Evolutionary conservation across 352 stramenopile genomes (phyloP).

Genomic region (Globisporangium nagaii): DNA sequence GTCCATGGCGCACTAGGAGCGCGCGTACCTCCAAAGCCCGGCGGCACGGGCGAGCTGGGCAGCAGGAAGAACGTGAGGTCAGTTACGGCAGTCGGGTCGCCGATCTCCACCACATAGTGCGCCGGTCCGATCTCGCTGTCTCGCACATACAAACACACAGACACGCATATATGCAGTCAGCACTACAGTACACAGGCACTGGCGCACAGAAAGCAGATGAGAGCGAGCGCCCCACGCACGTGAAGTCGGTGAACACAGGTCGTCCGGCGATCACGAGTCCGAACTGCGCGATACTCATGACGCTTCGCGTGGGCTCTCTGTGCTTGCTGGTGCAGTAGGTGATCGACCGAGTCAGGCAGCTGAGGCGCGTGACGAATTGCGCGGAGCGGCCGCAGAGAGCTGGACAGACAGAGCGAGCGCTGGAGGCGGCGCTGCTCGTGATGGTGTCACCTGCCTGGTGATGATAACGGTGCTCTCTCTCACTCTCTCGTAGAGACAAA

Average conservation of each 20-base stretch:
- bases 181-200: conserved; percentile 14
- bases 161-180: neutral
- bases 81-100: conserved; percentile 47
- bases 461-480: too few species aligned
- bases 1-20: too few species aligned
- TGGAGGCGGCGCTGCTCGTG: too few species aligned
- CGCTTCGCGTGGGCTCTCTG: too few species aligned
- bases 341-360: too few species aligned
- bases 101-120: conserved; percentile 62
- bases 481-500: too few species aligned
- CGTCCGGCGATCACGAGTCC: conserved; percentile 62
- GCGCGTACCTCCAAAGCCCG: conserved; percentile 39
- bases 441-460: too few species aligned
- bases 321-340: too few species aligned
- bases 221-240: neutral
- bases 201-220: conserved; percentile 1
- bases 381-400: too few species aligned
- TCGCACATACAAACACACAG: neutral
- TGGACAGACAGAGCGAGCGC: too few species aligned
- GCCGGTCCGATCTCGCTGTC: conserved; percentile 51
- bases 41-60: conserved; percentile 50
- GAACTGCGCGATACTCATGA: conserved; percentile 62
- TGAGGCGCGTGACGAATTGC: too few species aligned
- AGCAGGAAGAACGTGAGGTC: conserved; percentile 77
- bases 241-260: conserved; percentile 59